phyloP scores from a whole-genome alignment of 2,329 filamentous ascomycete species.

The Teratosphaeria pseudoeucalypti region DNA sequence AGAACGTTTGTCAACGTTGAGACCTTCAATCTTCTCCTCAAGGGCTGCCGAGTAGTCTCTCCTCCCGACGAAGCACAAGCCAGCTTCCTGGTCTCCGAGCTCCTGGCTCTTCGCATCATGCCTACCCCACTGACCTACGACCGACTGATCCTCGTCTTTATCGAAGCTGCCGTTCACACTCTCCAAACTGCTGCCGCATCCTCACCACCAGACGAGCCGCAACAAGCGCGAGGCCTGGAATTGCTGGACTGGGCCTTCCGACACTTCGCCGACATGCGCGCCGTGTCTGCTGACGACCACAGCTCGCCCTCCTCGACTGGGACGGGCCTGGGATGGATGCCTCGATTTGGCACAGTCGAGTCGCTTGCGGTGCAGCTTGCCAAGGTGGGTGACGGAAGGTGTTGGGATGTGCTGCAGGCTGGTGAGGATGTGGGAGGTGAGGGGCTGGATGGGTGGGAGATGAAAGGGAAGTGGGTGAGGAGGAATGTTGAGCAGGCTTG shows the following conservation, averaged over 20 bases:
- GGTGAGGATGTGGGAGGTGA: slow-evolving; percentile 16
- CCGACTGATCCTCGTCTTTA: slow-evolving; percentile 48
- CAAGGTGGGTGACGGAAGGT: slow-evolving; percentile 17
- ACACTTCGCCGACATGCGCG: slow-evolving; percentile 26
- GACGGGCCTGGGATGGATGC: slow-evolving; percentile 15
- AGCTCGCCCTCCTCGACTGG: background rate
- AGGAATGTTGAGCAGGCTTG: slow-evolving; percentile 18
- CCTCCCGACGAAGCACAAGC: slow-evolving; percentile 41
- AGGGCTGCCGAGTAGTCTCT: slow-evolving; percentile 16
- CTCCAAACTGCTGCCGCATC: background rate
- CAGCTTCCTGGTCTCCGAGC: slow-evolving; percentile 53
- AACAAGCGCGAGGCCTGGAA: slow-evolving; percentile 10
- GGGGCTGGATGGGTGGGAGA: slow-evolving; percentile 17
- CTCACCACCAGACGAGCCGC: background rate
- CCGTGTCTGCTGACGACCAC: slow-evolving; percentile 1
- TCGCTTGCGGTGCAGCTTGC: slow-evolving; percentile 18
- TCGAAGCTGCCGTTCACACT: slow-evolving; percentile 14
- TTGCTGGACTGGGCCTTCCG: slow-evolving; percentile 22
- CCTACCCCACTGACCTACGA: slow-evolving; percentile 54
- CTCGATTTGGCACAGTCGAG: slow-evolving; percentile 23
- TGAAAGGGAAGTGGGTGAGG: slow-evolving; percentile 16
- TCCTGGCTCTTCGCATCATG: slow-evolving; percentile 44
- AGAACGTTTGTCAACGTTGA: slow-evolving; percentile 29
- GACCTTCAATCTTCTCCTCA: slow-evolving; percentile 51
- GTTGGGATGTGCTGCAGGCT: slow-evolving; percentile 26